A percentile compares a stretch with the other conserved stretches of the same genome.
These are phyloP conservation scores for Xylaria sp. DNA, from an alignment of 2,329 filamentous ascomycete genomes.

Conservation along the genomic window DNA sequence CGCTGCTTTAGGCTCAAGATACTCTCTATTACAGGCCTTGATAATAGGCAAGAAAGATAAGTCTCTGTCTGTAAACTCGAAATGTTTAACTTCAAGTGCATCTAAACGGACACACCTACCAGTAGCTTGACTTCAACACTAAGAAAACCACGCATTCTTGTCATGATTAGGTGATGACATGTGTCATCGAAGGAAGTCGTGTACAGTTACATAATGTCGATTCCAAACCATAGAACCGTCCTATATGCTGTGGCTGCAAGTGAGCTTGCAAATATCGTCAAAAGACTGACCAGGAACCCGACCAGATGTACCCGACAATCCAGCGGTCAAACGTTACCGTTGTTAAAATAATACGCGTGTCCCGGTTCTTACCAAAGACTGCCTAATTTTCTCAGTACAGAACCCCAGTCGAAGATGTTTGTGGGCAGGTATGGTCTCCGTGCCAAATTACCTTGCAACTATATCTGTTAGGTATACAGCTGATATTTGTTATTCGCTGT, in stretches of 20 bases:
- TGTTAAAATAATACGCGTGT: slow-evolving; percentile 32
- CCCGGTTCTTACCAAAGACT: slow-evolving; percentile 24
- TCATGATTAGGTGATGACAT: neutral
- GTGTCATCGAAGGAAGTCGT: neutral
- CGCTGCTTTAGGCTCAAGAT: neutral
- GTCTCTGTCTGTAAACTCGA: neutral
- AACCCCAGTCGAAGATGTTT: neutral
- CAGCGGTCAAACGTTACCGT: slow-evolving; percentile 39
- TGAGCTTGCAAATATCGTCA: slow-evolving; percentile 32
- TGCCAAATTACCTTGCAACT: neutral
- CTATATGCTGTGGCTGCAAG: slow-evolving; percentile 43
- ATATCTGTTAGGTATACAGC: neutral
- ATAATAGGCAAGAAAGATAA: neutral
- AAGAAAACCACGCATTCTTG: neutral
- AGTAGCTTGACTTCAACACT: neutral
- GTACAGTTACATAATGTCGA: neutral
- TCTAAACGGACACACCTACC: neutral
- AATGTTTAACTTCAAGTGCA: neutral
- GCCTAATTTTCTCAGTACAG: neutral
- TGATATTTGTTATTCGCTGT: neutral
- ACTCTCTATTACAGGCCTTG: neutral
- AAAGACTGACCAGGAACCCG: slow-evolving; percentile 14
- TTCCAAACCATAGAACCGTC: slow-evolving; percentile 37
- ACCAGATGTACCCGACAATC: slow-evolving; percentile 35
- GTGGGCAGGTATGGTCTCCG: slow-evolving; percentile 2